Conservation (phyloP, 2,329 filamentous ascomycete species). For the Aureobasidium uvarum region DNA sequence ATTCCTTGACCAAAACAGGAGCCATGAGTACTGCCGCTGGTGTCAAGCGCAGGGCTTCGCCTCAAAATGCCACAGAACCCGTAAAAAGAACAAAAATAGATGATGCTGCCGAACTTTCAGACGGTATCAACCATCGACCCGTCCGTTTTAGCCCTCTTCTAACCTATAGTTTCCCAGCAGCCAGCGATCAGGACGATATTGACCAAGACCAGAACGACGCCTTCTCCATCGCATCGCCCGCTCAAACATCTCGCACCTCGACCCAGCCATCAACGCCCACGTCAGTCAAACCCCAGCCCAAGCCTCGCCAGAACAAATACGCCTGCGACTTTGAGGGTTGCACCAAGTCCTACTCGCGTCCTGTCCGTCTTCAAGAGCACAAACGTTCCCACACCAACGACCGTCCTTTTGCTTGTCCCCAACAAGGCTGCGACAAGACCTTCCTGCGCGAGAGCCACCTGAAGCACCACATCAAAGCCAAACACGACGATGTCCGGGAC, state of each 20-base stretch:
- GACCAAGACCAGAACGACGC: slow-evolving; percentile 4
- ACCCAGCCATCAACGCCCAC: slow-evolving; percentile 34
- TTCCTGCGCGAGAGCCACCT: slow-evolving; percentile 87
- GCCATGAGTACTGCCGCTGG: background rate
- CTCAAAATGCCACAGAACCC: background rate
- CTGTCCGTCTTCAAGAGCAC: slow-evolving; percentile 75
- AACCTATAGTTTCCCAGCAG: background rate
- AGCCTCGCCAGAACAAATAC: slow-evolving; percentile 68
- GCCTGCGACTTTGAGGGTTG: slow-evolving; percentile 73
- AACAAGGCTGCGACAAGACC: slow-evolving; percentile 71
- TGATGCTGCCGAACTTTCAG: background rate
- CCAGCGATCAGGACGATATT: slow-evolving; percentile 8
- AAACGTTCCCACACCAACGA: slow-evolving; percentile 82
- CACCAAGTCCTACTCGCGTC: slow-evolving; percentile 81
- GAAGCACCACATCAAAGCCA: slow-evolving; percentile 77
- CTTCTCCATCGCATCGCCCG: slow-evolving; percentile 10
- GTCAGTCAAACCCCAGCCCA: slow-evolving; percentile 36
- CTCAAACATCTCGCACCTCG: slow-evolving; percentile 28
- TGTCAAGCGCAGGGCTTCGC: slow-evolving; percentile 1
- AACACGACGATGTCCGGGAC: slow-evolving; percentile 68
- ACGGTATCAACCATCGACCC: background rate
- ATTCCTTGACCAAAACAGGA: background rate
- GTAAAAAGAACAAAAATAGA: slow-evolving; percentile 12
- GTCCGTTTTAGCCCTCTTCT: background rate
- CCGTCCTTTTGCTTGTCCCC: slow-evolving; percentile 71